Evolutionary conservation across 306 rosid genomes (phyloP), one percentile per base, ranked within the genome.

Genomic region (Cicer chorassanicum): DNA sequence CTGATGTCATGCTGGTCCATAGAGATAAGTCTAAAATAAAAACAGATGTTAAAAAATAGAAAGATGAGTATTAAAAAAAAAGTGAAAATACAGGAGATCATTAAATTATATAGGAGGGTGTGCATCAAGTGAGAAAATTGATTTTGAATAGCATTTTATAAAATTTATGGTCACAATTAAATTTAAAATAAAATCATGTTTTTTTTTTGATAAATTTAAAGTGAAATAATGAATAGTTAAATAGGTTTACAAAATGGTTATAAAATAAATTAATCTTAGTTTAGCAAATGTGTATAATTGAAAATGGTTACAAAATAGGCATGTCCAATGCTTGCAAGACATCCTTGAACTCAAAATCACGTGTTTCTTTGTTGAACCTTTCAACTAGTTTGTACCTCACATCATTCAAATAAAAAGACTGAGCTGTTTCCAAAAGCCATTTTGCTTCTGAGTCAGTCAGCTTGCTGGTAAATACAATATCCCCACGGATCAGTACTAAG

Each of bases 321-420:
- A 92, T 92, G 66, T 87, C 89, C 79, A 94, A 72, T 6, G 87
- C 92, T 85, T 83, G 92, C 78, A 94, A 80, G 65, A 94, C 95
- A 77, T 92, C 97, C 82, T 90, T 94, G 79, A 92, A 92, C 86
- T 94, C 99, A 62, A 94, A 94, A 40, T 92, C 99, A 15, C 13
- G 89, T 8, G 99, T 82, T 71, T 92, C 85, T 79, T 75, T 88
- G 87, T 94, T 94, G 86, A 94, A 92, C 79, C 86, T 86, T 80
- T 94, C 95, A n/a, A 92, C 97, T 81, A 88, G 81, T 83, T 86
- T 90, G 88, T 84, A 90, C 76, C 96, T 86, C 13, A 42, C 73
- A 68, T 92, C 96, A 64, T 90, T 92, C 85, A 92, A 77, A 79
- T 92, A 94, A 85, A 94, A 94, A 24, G 97, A 88, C 51, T 88